Percentiles rank a stretch among this genome's conserved stretches.
phyloP scores from a whole-genome alignment of 306 rosid genomes.

The Luffa acutangula region DNA sequence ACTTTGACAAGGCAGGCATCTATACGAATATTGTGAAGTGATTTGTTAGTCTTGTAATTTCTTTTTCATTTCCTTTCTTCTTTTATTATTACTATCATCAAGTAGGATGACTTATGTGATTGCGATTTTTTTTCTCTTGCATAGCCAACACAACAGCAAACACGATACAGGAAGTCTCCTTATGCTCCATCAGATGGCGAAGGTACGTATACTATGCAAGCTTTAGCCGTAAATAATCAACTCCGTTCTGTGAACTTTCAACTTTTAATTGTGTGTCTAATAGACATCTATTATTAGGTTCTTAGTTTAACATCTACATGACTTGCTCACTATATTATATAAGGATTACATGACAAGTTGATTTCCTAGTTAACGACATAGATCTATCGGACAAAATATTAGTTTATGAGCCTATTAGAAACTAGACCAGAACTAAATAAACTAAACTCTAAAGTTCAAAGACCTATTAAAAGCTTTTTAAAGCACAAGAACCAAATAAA shows the following conservation, averaged over 20 bases:
- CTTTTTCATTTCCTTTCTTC: neutral
- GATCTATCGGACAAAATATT: neutral
- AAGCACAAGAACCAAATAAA: neutral
- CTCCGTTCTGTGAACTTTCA: neutral
- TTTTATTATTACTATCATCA: neutral
- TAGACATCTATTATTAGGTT: neutral
- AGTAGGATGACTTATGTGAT: neutral
- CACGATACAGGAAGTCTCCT: constrained; percentile 86
- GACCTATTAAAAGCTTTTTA: neutral
- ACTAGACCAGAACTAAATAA: neutral
- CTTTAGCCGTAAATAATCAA: neutral
- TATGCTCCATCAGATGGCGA: constrained; percentile 74
- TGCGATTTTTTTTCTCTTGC: neutral
- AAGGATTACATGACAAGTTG: neutral
- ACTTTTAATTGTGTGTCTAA: neutral
- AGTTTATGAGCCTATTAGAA: neutral
- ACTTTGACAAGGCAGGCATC: neutral
- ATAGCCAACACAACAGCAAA: constrained; percentile 93
- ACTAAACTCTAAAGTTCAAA: neutral
- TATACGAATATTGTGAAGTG: neutral
- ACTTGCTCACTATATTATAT: neutral
- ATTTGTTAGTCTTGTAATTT: neutral
- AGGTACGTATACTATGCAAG: constrained; percentile 27
- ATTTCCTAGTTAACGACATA: neutral
- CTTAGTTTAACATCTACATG: neutral